Conservation (phyloP, 2,329 filamentous ascomycete genomes). For the Podosphaera aphanis region DNA sequence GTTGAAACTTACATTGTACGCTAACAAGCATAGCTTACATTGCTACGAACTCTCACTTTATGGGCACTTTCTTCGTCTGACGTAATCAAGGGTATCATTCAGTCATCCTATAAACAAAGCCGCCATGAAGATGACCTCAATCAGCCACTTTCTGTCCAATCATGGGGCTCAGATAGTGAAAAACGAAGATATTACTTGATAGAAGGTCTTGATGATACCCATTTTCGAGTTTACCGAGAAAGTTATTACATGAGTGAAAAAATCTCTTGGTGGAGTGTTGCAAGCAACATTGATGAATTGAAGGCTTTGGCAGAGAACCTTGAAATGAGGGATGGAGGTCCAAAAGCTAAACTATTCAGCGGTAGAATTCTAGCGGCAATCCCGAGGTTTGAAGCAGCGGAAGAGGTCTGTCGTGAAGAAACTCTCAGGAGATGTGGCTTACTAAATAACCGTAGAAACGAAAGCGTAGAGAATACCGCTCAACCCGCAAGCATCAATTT, state of each 20-base stretch:
- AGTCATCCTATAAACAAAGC: slow-evolving; percentile 68
- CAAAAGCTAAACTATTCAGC: slow-evolving; percentile 55
- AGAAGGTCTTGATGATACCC: slow-evolving; percentile 81
- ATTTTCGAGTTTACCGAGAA: slow-evolving; percentile 84
- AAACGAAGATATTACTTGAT: slow-evolving; percentile 85
- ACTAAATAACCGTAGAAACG: slow-evolving; percentile 44
- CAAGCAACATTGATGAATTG: slow-evolving; percentile 73
- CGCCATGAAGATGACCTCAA: slow-evolving; percentile 60
- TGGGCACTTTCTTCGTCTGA: slow-evolving; percentile 87
- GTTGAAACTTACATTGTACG: background rate
- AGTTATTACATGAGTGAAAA: slow-evolving; percentile 60
- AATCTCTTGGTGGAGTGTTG: slow-evolving; percentile 77
- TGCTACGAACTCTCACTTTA: slow-evolving; percentile 61
- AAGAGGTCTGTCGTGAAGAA: slow-evolving; percentile 42
- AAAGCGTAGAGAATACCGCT: slow-evolving; percentile 73
- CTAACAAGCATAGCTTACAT: slow-evolving; percentile 36
- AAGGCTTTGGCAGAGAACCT: slow-evolving; percentile 54
- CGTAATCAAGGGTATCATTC: slow-evolving; percentile 55
- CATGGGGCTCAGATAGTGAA: slow-evolving; percentile 74
- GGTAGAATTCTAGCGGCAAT: slow-evolving; percentile 59
- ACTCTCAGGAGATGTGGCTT: background rate
- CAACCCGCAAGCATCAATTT: slow-evolving; percentile 52
- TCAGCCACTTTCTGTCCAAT: slow-evolving; percentile 69
- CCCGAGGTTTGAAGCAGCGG: slow-evolving; percentile 75
- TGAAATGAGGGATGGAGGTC: slow-evolving; percentile 51